phyloP scores from a whole-genome alignment of 2,329 filamentous ascomycete genomes.

The Trichoderma sp. region DNA sequence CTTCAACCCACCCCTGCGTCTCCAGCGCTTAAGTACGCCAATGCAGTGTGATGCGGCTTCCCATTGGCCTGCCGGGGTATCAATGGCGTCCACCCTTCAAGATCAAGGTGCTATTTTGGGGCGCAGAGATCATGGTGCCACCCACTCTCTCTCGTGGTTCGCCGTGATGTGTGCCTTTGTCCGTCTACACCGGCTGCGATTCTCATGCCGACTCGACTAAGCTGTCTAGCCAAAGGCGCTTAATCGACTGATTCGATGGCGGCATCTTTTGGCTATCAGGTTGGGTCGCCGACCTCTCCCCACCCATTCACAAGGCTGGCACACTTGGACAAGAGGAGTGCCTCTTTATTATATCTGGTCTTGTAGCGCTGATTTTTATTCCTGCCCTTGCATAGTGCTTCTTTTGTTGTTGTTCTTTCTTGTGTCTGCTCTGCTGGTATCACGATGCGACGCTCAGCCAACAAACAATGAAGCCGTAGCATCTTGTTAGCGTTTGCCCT shows the following conservation, averaged over 20 bases:
- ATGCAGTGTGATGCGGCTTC: constrained; percentile 20
- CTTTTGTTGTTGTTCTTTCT: not conserved
- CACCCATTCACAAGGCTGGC: constrained; percentile 11
- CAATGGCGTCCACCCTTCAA: not conserved
- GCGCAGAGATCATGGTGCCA: not conserved
- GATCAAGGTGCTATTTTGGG: constrained; percentile 20
- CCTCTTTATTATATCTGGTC: constrained; percentile 18
- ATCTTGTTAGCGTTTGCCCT: constrained; percentile 18
- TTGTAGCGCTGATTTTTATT: not conserved
- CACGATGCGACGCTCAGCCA: constrained; percentile 20
- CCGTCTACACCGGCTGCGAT: not conserved
- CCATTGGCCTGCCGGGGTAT: constrained; percentile 3
- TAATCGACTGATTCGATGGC: constrained; percentile 22
- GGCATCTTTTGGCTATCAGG: constrained; percentile 2
- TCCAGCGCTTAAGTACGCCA: constrained; percentile 20
- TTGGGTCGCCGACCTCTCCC: not conserved
- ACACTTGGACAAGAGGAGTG: not conserved
- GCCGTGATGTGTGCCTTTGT: not conserved
- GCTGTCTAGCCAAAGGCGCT: constrained; percentile 19
- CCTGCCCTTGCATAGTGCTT: constrained; percentile 11
- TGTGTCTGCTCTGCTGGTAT: constrained; percentile 20
- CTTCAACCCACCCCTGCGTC: constrained; percentile 13
- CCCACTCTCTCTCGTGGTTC: not conserved
- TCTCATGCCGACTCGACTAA: constrained; percentile 12
- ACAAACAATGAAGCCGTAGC: constrained; percentile 33